Percentiles rank a stretch among this genome's conserved stretches.
Conservation (phyloP, 2,329 filamentous ascomycete genomes). For the Teratosphaeriaceae sp. region DNA sequence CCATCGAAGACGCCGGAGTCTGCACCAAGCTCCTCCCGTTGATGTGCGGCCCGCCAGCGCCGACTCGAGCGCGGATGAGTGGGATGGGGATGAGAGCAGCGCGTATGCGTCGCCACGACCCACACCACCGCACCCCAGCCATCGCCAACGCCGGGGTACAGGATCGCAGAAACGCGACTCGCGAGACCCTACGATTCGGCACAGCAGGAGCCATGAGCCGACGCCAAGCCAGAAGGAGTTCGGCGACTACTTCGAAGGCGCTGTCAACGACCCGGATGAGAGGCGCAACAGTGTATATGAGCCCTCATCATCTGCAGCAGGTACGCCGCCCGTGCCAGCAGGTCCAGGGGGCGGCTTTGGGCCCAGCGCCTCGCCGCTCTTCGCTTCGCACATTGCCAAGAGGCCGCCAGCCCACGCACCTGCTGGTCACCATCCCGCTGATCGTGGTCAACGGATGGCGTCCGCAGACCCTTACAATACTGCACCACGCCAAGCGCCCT, state of each 20-base stretch:
- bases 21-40: slow-evolving; percentile 2
- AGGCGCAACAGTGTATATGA: slow-evolving; percentile 13
- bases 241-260: slow-evolving; percentile 19
- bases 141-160: slow-evolving; percentile 7
- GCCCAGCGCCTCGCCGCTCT: slow-evolving; percentile 40
- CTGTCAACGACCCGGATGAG: slow-evolving; percentile 12
- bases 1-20: slow-evolving; percentile 8
- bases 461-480: slow-evolving; percentile 2
- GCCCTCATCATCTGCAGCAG: slow-evolving; percentile 6
- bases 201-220: slow-evolving; percentile 37
- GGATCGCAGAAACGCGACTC: slow-evolving; percentile 8
- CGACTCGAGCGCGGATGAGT: slow-evolving; percentile 3
- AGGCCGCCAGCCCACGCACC: slow-evolving; percentile 13
- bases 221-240: slow-evolving; percentile 29
- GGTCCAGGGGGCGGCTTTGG: slow-evolving; percentile 33
- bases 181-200: slow-evolving; percentile 31
- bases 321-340: slow-evolving; percentile 11
- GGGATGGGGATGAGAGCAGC: slow-evolving; percentile 8
- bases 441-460: not conserved
- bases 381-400: slow-evolving; percentile 40
- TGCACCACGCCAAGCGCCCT: not conserved
- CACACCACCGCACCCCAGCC: slow-evolving; percentile 15
- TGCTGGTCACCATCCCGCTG: not conserved
- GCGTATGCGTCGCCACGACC: slow-evolving; percentile 4
- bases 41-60: not conserved